Percentiles rank a stretch among this genome's conserved stretches.
phyloP scores from a whole-genome alignment of 139 green algal species.

The Chlorella sp. region DNA sequence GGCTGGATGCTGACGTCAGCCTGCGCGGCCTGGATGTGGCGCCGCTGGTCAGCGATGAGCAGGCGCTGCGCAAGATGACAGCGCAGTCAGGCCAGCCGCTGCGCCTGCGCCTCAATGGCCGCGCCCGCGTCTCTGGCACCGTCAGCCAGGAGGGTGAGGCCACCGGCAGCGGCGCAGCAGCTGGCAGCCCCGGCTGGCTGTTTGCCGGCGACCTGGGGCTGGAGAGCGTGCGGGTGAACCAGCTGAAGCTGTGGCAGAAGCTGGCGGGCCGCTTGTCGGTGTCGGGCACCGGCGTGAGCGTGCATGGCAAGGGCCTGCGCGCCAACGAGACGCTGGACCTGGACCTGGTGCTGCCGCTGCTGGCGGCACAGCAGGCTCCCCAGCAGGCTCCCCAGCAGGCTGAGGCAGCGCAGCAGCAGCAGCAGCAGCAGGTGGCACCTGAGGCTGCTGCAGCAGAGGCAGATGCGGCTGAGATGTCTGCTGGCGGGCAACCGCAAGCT shows the following conservation, averaged over 20 bases:
- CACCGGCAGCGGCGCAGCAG: neutral
- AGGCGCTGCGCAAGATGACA: constrained; percentile 28
- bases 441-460: too few relatives aligned
- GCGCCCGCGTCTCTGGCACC: constrained; percentile 20
- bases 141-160: constrained; percentile 12
- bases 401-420: neutral
- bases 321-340: constrained; percentile 77
- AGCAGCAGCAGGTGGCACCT: neutral
- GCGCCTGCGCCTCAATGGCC: constrained; percentile 60
- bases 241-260: constrained; percentile 68
- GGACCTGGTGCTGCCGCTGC: constrained; percentile 67
- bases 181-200: neutral
- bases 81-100: constrained; percentile 47
- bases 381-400: neutral
- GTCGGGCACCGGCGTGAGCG: constrained; percentile 30
- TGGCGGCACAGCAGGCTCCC: constrained; percentile 4
- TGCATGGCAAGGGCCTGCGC: constrained; percentile 54
- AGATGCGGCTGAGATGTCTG: neutral
- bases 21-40: constrained; percentile 77
- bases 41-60: constrained; percentile 55
- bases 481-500: neutral
- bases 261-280: constrained; percentile 58
- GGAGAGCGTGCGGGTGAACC: constrained; percentile 73
- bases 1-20: constrained; percentile 46
- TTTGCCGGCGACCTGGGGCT: constrained; percentile 63